Percentiles rank a stretch among this genome's conserved stretches.
phyloP scores from a whole-genome alignment of 257 asterid genomes.

The Thymus mandschuricus region DNA sequence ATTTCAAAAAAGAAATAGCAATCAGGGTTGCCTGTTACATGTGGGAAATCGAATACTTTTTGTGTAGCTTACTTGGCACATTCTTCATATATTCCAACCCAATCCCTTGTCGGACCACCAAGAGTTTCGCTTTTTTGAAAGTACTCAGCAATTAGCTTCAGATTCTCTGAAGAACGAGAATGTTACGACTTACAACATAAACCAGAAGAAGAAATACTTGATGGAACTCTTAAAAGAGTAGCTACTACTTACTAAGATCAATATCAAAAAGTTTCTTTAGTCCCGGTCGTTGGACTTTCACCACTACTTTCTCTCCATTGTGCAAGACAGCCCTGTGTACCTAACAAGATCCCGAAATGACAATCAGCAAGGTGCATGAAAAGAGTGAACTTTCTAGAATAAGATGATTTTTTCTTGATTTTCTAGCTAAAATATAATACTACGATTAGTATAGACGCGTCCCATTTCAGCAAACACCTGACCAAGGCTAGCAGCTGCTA shows the following conservation, averaged over 20 bases:
- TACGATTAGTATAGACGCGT: too few species aligned
- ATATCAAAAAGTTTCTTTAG: constrained; percentile 87
- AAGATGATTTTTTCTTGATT: background rate
- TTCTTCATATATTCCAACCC: constrained; percentile 96
- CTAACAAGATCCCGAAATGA: constrained; percentile 43
- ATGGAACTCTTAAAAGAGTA: background rate
- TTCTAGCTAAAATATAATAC: background rate
- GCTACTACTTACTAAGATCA: constrained; percentile 71
- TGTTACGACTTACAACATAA: background rate
- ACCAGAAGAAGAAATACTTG: background rate
- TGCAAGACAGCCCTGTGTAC: constrained; percentile 96
- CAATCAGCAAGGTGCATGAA: constrained; percentile 38
- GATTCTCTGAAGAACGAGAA: constrained; percentile 63
- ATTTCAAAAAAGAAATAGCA: constrained; percentile 26
- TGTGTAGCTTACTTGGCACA: constrained; percentile 80
- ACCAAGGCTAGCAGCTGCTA: constrained; percentile 99
- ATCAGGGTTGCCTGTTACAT: constrained; percentile 4
- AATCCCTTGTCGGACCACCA: constrained; percentile 95
- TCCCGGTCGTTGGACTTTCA: constrained; percentile 98
- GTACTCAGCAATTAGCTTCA: constrained; percentile 88
- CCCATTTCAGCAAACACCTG: constrained; percentile 67
- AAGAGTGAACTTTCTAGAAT: background rate
- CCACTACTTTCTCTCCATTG: constrained; percentile 84
- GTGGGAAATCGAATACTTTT: background rate
- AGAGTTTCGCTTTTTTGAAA: constrained; percentile 89